phyloP scores from a whole-genome alignment of 2,329 filamentous ascomycete genomes.

The Aureobasidium pullulans region DNA sequence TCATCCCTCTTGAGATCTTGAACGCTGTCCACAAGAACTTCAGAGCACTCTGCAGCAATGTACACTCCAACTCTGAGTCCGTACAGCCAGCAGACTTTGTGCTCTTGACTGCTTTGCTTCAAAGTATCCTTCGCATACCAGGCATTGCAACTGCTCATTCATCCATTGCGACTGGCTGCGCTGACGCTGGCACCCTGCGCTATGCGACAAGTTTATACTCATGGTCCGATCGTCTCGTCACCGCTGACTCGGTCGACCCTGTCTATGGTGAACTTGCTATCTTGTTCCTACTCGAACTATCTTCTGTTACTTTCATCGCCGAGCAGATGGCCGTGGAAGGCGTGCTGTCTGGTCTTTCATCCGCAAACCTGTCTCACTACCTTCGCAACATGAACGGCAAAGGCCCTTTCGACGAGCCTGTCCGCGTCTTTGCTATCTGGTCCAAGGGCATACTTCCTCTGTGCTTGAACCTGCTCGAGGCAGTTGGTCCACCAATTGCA shows the following conservation, averaged over 20 bases:
- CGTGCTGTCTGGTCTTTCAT: conserved; percentile 69
- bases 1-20: conserved; percentile 70
- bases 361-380: conserved; percentile 69
- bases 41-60: conserved; percentile 67
- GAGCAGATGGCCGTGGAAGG: conserved; percentile 87
- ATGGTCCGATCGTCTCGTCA: conserved; percentile 78
- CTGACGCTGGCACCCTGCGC: conserved; percentile 62
- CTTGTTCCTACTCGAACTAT: conserved; percentile 81
- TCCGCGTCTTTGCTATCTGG: conserved; percentile 84
- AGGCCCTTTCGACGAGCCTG: conserved; percentile 69
- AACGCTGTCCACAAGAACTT: conserved; percentile 77
- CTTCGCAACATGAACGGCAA: conserved; percentile 62
- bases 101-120: conserved; percentile 79
- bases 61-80: conserved; percentile 50
- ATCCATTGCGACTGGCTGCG: conserved; percentile 39
- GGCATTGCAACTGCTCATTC: conserved; percentile 58
- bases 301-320: conserved; percentile 69
- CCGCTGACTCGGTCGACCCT: conserved; percentile 67
- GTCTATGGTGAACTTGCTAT: conserved; percentile 90
- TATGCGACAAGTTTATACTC: conserved; percentile 84
- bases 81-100: conserved; percentile 67
- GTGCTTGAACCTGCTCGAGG: conserved; percentile 77
- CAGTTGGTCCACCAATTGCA: conserved; percentile 73
- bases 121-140: conserved; percentile 73
- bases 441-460: conserved; percentile 78